These are phyloP conservation scores for Dactylellina drechsleri DNA, from an alignment of 2,329 filamentous ascomycete genomes.

Conservation along the genomic window DNA sequence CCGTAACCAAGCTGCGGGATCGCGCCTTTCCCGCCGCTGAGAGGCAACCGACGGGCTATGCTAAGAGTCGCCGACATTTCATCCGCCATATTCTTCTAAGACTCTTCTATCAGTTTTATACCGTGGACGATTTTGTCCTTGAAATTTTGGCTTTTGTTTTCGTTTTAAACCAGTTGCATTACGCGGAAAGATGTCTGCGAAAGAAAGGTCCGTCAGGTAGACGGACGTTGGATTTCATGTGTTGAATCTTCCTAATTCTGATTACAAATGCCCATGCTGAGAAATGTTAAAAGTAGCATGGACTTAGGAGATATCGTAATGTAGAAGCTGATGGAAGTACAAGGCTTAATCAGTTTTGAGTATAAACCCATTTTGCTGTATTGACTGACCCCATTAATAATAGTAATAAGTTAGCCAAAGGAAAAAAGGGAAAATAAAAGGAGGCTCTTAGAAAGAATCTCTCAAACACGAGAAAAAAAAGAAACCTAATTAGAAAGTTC, in stretches of 20 bases:
- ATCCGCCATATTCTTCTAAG: slow-evolving; percentile 12
- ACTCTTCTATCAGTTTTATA: not conserved
- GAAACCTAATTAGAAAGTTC: not conserved
- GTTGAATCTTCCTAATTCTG: slow-evolving; percentile 14
- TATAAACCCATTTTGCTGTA: slow-evolving; percentile 23
- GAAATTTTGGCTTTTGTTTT: not conserved
- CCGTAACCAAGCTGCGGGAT: slow-evolving; percentile 53
- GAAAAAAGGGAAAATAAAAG: slow-evolving; percentile 9
- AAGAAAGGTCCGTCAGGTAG: not conserved
- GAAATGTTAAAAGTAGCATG: not conserved
- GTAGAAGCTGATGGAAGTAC: slow-evolving; percentile 3
- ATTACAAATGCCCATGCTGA: slow-evolving; percentile 5
- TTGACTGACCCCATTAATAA: slow-evolving; percentile 36
- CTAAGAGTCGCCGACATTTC: slow-evolving; percentile 39
- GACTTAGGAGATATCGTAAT: slow-evolving; percentile 34
- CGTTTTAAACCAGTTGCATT: no score
- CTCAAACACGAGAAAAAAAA: slow-evolving; percentile 29
- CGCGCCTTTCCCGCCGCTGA: slow-evolving; percentile 38
- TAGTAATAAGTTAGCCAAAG: slow-evolving; percentile 26
- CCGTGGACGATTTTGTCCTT: no score
- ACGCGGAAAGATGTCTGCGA: not conserved
- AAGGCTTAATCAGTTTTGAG: not conserved
- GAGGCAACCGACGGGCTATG: slow-evolving; percentile 37
- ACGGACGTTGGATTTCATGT: slow-evolving; percentile 42
- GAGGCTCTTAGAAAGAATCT: not conserved